Percentiles rank a stretch among this genome's conserved stretches.
phyloP scores from a whole-genome alignment of 495 filamentous ascomycete genomes.

The Pseudoneurospora amorphoporcata region DNA sequence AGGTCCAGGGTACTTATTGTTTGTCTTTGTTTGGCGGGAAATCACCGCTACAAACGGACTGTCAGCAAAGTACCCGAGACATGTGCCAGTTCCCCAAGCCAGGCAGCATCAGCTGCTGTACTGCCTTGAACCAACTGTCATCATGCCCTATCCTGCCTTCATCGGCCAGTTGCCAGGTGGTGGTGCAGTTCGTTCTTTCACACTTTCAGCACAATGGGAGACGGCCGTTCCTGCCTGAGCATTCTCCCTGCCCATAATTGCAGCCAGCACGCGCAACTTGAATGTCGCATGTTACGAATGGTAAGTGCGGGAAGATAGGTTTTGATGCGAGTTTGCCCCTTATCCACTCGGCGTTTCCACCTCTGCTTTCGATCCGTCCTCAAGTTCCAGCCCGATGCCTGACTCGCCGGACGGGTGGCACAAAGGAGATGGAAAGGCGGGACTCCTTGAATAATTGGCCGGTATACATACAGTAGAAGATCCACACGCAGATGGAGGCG shows the following conservation, averaged over 20 bases:
- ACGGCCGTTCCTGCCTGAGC: not conserved
- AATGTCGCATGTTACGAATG: not conserved
- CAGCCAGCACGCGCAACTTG: not conserved
- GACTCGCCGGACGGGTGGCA: not conserved
- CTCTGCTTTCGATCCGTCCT: not conserved
- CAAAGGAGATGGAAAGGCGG: not conserved
- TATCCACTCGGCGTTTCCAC: not conserved
- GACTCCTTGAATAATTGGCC: not conserved
- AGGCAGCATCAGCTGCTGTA: not conserved
- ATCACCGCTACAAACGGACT: not conserved
- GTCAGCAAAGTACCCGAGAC: not conserved
- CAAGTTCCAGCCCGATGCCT: not conserved
- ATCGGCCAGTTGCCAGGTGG: not conserved
- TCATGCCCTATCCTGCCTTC: not conserved
- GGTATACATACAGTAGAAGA: not conserved
- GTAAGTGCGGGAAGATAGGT: not conserved
- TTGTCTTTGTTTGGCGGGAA: not conserved
- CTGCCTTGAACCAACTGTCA: not conserved
- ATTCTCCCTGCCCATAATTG: not conserved
- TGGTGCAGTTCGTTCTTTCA: not conserved
- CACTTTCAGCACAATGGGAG: not conserved
- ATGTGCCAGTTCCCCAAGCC: not conserved
- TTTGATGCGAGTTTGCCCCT: not conserved
- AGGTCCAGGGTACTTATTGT: not conserved
- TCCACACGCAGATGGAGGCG: not conserved